Evolutionary conservation across 768 basidiomycete species (phyloP).

Genomic region (Sporobolomyces pararoseus): DNA sequence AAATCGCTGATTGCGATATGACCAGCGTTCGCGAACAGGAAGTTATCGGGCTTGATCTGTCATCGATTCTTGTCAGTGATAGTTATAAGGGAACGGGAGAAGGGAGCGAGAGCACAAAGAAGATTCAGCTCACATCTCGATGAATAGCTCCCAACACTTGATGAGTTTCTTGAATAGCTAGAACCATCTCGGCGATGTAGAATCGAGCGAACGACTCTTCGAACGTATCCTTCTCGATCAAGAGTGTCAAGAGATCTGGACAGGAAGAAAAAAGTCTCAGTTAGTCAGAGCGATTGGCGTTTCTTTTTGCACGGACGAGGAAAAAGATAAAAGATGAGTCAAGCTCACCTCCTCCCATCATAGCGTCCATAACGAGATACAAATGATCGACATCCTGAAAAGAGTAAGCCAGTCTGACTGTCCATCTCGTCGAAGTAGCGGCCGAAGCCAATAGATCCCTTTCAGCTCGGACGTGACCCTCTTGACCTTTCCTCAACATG

Average conservation of each 20-base stretch:
- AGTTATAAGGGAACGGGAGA: too few species aligned
- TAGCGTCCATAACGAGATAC: slow-evolving; percentile 64
- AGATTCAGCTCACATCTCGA: slow-evolving; percentile 95
- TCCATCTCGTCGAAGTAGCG: slow-evolving; percentile 79
- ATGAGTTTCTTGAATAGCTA: slow-evolving; percentile 89
- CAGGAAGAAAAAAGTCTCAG: slow-evolving; percentile 53
- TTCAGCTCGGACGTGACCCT: slow-evolving; percentile 93
- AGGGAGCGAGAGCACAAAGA: too few species aligned
- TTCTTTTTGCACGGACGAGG: too few species aligned
- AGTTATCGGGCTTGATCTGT: slow-evolving; percentile 57
- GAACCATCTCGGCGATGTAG: slow-evolving; percentile 64
- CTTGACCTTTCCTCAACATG: slow-evolving; percentile 48
- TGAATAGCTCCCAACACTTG: slow-evolving; percentile 87
- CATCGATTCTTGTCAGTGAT: too few species aligned
- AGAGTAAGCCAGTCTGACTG: slow-evolving; percentile 85
- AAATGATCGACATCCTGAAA: slow-evolving; percentile 93
- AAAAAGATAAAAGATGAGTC: not conserved
- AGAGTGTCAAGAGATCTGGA: slow-evolving; percentile 88
- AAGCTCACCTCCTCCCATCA: slow-evolving; percentile 22
- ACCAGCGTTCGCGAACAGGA: slow-evolving; percentile 86
- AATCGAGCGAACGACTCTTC: slow-evolving; percentile 47
- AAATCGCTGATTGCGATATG: slow-evolving; percentile 95
- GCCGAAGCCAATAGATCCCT: slow-evolving; percentile 84
- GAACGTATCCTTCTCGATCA: slow-evolving; percentile 65
- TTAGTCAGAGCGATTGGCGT: too few species aligned